Percentiles rank a stretch among this genome's conserved stretches.
phyloP scores from a whole-genome alignment of 2,329 filamentous ascomycete species.

The Aspergillus tanneri region DNA sequence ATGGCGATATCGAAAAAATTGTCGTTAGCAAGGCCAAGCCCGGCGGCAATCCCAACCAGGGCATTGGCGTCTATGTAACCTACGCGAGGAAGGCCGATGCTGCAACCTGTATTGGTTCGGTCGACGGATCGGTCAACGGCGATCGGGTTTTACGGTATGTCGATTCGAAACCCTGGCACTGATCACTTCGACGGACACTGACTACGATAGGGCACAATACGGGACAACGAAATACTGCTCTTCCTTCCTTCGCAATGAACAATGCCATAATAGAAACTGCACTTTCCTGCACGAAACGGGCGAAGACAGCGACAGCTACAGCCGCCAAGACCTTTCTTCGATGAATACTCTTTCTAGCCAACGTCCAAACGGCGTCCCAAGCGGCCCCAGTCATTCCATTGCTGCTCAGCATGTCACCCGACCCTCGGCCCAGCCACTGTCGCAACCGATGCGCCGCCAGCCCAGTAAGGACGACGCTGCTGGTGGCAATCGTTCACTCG shows the following conservation, averaged over 20 bases:
- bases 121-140: slow-evolving; percentile 88
- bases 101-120: slow-evolving; percentile 81
- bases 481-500: slow-evolving; percentile 56
- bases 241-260: slow-evolving; percentile 89
- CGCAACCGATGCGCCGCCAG: slow-evolving; percentile 67
- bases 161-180: neutral
- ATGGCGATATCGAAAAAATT: slow-evolving; percentile 97
- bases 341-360: slow-evolving; percentile 87
- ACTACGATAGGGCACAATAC: slow-evolving; percentile 58
- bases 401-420: slow-evolving; percentile 47
- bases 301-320: slow-evolving; percentile 97
- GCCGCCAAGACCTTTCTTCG: slow-evolving; percentile 87
- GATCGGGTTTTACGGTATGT: slow-evolving; percentile 75
- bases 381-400: slow-evolving; percentile 26
- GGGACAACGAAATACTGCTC: slow-evolving; percentile 99
- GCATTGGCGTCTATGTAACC: slow-evolving; percentile 96
- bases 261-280: slow-evolving; percentile 91
- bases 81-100: slow-evolving; percentile 92
- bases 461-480: slow-evolving; percentile 72
- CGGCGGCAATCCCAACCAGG: slow-evolving; percentile 66
- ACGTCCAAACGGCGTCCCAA: slow-evolving; percentile 46
- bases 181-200: neutral
- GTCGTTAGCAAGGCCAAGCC: slow-evolving; percentile 96
- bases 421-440: slow-evolving; percentile 52
- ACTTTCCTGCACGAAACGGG: slow-evolving; percentile 98